Conservation (phyloP, 2,329 filamentous ascomycete species). For the Verticillium isaacii region DNA sequence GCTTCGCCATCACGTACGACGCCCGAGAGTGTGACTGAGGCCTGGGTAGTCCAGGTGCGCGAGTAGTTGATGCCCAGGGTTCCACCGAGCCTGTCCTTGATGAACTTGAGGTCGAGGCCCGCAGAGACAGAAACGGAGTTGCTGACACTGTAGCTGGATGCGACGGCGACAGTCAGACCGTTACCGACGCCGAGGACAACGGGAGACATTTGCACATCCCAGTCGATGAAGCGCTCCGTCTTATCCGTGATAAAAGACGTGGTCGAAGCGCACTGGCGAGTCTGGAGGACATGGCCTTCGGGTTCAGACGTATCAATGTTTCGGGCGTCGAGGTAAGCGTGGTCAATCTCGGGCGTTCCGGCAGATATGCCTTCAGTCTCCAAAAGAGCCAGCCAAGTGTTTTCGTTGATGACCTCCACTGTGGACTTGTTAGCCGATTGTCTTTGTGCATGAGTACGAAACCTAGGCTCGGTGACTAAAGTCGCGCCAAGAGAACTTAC, state of each 20-base stretch:
- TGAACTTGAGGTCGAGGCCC: neutral
- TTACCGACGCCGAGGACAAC: constrained; percentile 7
- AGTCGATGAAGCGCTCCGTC: constrained; percentile 9
- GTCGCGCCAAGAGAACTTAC: neutral
- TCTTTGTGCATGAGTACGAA: too few relatives aligned
- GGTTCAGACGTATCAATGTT: neutral
- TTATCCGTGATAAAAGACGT: constrained; percentile 4
- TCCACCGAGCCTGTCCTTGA: constrained; percentile 4
- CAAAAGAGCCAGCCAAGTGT: neutral
- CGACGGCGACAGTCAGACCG: constrained; percentile 8
- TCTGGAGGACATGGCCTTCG: neutral
- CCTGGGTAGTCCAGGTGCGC: constrained; percentile 7
- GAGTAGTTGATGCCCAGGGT: constrained; percentile 2
- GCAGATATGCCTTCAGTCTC: neutral
- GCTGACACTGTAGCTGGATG: constrained; percentile 6
- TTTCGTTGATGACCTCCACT: constrained; percentile 4
- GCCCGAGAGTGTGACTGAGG: constrained; percentile 6
- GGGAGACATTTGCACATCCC: constrained; percentile 11
- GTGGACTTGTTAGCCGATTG: neutral
- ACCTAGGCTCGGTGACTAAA: neutral
- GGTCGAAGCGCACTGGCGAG: constrained; percentile 5
- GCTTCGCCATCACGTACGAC: constrained; percentile 6
- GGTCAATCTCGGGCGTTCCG: neutral
- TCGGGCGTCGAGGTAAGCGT: neutral
- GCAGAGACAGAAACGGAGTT: constrained; percentile 3